Base-by-base conservation (phyloP, 495 filamentous ascomycete genomes). In the Trichoderma erinaceum region DNA sequence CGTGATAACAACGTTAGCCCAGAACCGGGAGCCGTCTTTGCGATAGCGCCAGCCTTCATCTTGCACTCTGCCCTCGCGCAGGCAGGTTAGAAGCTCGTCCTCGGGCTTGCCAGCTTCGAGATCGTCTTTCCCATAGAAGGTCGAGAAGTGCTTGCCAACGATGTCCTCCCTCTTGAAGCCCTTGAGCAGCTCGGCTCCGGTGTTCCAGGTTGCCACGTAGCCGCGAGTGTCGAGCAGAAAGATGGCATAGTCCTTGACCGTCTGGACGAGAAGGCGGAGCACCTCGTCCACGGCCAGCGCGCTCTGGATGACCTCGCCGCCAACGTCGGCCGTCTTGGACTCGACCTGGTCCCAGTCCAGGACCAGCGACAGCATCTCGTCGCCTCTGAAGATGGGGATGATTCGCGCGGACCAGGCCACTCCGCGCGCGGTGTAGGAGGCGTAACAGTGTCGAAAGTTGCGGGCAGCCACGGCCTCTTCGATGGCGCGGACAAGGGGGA, bases 1-100 rank as follows among this genome's bases (percentile, higher is more conserved):
- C 1, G 87, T 87, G 76, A 89, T 88, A 73, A 85, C 79, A 29
- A 89, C 87, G 69, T 88, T 89, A 43, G 87, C 87, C 87, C 87
- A 89, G 73, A 89, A 89, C 18, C 84, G 81, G 7, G 73, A 79
- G 2, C 86, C 86, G 72, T 89, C 86, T 70, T 85, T 84, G 11
- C 81, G 81, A 70, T 88, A 87, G 13, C 87, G 83, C 87, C 87
- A 89, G 4, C 85, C 85, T 70, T 89, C 87, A 68, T 89, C 87
- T 71, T 89, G 85, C 18, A 87, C 83, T 10, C 82, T 79, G 41
- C 86, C 86, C 16, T 89, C 84, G 43, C 80, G 82, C 68, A 89
- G 64, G 73, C 85, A 87, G 4, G 85, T 78, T 23, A 81, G 78
- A 3, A 89, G 77, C 68, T 87, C 86, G 65, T 77, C 80, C 32